Conservation (phyloP, 345 rosid genomes). For the Brassica napus region DNA sequence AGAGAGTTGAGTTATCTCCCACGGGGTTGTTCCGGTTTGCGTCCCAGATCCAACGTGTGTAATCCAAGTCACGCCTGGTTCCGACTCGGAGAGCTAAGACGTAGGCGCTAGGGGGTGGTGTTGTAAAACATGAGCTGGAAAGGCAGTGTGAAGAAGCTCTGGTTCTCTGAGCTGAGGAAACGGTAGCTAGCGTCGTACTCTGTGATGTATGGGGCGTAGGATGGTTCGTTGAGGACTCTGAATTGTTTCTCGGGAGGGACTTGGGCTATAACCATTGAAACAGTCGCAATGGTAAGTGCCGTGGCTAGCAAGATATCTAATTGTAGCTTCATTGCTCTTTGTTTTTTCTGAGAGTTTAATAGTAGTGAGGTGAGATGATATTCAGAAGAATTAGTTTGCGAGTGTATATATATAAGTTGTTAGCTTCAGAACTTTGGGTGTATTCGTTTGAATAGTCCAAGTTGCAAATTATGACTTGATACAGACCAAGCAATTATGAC, state of each 20-base stretch:
- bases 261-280: constrained; percentile 32
- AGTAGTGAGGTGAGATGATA: background rate
- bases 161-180: constrained; percentile 26
- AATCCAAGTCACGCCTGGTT: constrained; percentile 33
- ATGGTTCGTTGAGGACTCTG: constrained; percentile 35
- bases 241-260: constrained; percentile 40
- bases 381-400: background rate
- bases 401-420: background rate
- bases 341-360: background rate
- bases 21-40: constrained; percentile 68
- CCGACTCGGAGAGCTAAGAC: constrained; percentile 55
- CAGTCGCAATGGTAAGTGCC: constrained; percentile 18
- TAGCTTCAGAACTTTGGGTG: background rate
- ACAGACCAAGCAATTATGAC: background rate
- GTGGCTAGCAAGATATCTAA: background rate
- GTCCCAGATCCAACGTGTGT: constrained; percentile 63
- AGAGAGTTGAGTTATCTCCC: constrained; percentile 52
- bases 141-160: constrained; percentile 11
- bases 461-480: background rate
- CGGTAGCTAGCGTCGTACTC: constrained; percentile 43
- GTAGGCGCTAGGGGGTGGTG: constrained; percentile 61
- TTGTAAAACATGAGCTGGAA: constrained; percentile 57
- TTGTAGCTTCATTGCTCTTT: background rate
- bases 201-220: constrained; percentile 26
- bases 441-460: background rate